Conservation (phyloP, 257 asterid species). For the Cinchona pubescens region DNA sequence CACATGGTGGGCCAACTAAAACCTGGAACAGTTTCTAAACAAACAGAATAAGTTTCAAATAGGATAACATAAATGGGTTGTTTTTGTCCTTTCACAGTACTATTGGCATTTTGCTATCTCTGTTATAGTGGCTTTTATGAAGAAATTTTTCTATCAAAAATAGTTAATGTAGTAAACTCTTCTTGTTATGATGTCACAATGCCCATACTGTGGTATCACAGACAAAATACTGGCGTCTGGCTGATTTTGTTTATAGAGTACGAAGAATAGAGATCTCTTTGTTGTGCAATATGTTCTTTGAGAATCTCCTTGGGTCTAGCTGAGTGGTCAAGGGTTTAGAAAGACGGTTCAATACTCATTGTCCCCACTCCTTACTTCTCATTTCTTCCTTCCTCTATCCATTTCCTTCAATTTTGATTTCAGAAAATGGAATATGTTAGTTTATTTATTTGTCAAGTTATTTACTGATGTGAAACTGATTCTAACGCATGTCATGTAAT, state of each 20-base stretch:
- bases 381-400: not conserved
- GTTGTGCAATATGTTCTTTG: not conserved
- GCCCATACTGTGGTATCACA: not conserved
- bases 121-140: too few relatives aligned
- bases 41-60: too few relatives aligned
- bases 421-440: too few relatives aligned
- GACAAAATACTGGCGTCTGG: too few relatives aligned
- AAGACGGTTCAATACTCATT: too few relatives aligned
- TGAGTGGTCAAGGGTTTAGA: not conserved
- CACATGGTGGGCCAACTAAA: too few relatives aligned
- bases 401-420: not conserved
- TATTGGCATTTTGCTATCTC: too few relatives aligned
- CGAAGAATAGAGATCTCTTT: not conserved
- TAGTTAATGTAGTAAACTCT: not conserved
- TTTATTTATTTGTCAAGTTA: not conserved
- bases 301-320: not conserved
- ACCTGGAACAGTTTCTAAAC: too few relatives aligned
- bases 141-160: too few relatives aligned
- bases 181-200: not conserved
- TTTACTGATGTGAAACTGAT: not conserved
- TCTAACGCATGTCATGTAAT: not conserved
- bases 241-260: not conserved
- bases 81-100: too few relatives aligned
- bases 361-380: not conserved
- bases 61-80: too few relatives aligned